These are phyloP conservation scores for Tricholoma sp. DNA, from an alignment of 768 basidiomycete species.

Conservation along the genomic window DNA sequence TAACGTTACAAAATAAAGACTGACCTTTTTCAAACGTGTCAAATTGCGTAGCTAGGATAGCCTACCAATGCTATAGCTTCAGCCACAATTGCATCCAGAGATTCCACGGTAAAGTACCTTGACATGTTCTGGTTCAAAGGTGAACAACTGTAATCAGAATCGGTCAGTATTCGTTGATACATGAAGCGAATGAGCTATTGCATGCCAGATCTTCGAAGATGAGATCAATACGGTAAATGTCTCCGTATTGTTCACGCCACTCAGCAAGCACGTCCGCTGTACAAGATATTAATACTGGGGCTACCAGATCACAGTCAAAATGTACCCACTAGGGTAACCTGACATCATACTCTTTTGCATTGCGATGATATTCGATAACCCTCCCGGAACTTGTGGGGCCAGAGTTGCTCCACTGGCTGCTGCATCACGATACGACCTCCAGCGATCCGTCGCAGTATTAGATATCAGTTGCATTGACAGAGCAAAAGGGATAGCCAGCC, in stretches of 20 bases:
- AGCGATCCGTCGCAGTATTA: no score
- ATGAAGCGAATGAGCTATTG: background rate
- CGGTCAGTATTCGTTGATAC: background rate
- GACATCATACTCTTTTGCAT: constrained; percentile 19
- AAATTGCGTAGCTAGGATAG: background rate
- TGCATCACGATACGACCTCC: constrained; percentile 8
- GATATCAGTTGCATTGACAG: no score
- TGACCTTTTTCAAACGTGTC: background rate
- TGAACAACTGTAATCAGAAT: constrained; percentile 27
- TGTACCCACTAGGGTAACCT: constrained; percentile 28
- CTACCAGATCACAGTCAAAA: background rate
- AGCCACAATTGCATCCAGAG: background rate
- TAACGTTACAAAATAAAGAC: background rate
- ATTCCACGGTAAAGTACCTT: background rate
- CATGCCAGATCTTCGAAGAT: constrained; percentile 27
- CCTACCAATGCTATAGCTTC: background rate
- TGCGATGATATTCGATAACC: constrained; percentile 15
- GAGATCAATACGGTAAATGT: constrained; percentile 21
- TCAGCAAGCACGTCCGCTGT: constrained; percentile 26
- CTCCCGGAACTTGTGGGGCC: constrained; percentile 24
- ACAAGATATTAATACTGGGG: background rate
- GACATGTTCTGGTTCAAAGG: constrained; percentile 34
- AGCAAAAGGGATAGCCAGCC: no score
- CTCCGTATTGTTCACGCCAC: constrained; percentile 17
- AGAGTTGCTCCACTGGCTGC: constrained; percentile 26